Base-by-base conservation (phyloP, 1,284 basidiomycete genomes). In the Afroboletus lepidellus region DNA sequence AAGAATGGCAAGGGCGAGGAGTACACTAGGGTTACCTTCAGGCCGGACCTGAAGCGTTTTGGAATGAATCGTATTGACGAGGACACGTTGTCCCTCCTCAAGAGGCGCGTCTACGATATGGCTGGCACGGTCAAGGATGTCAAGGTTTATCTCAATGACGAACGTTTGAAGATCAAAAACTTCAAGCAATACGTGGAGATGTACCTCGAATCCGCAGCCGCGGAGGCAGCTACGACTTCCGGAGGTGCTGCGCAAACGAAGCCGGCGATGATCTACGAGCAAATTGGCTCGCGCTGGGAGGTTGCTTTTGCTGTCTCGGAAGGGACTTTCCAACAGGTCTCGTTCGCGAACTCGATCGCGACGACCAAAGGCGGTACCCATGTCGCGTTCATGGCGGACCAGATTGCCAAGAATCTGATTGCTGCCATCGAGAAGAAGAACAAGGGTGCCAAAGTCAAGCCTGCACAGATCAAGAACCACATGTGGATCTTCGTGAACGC, bases 401-500 rank as follows among this genome's bases (percentile, higher is more conserved):
- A 97, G 70, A 82, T 99, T 50, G 85, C 94, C 41, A 94, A 94
- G 70, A 83, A 80, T 58, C 74, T 95, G 37, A 81, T 94, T 57
- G 77, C 89, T 16, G 80, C 83, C 8, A 93, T 98, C 63, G 78
- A 85, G 66, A 97, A 96, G 84, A 99, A 98, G 82, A 98, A 98
- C 77, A 98, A 97, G 75, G 92, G 79, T 3, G 92, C 94, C 9
- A 81, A 89, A 1, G 89, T 99, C 64, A 98, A 98, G 73, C 81
- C 92, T 12, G 83, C 86, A 54, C 94, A 98, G 73, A 88, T 99
- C 74, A 96, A 93, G 77, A 95, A 91, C 67, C 95, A 99, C 68
- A 94, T 99, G 83, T 97, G 94, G 94, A 82, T 99, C 55, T 99
- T 99, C 67, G 90, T 99, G 69, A 99, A 99, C 66, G 87, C 92